Base-by-base conservation (phyloP, 129 eudicot species). In the Ambrosia trifida region DNA sequence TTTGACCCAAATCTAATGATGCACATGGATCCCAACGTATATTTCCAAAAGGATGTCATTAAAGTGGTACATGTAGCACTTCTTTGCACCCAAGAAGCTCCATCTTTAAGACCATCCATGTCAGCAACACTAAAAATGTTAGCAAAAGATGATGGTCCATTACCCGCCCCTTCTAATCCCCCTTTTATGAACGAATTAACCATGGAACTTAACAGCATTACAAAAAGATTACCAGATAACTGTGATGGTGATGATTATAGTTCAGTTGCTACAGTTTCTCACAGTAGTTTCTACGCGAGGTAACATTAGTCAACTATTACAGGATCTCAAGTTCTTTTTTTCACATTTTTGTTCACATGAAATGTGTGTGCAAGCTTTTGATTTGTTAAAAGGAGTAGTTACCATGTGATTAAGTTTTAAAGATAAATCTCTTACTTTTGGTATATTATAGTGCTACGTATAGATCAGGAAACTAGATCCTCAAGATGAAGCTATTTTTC, bases 71-170 rank as follows among this genome's bases (percentile, higher is more conserved):
- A 91, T 13, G 68, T 91, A 64, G 96, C 87, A 47, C 96, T 91
- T 51, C 79, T 88, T 51, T 91, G 97, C 90, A 82, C 83, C 57
- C 97, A 91, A 83, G 96, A 91, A 76, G 80, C 73, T 63, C 79
- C 90, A 7, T 68, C 86, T 10, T 70, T 91, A 63, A 78, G 97
- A 74, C 97, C 97, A 38, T 57, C 92, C 13, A 88, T 88, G 95
- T 84, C 96, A 10, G 79, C 43, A 65, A 87, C 68, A 46, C 74
- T 88, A 32, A 59, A 59, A 68, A 85, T 91, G 97, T 82, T 91
- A 57, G 89, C 77, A 54, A 79, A 79, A 59, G 84, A 84, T 46
- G 87, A 87, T 16, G 88, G 71, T 59, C 35, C 72, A 5, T 85
- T 91, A 30, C 90, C 97, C 7, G 46, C 82, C 35, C 92, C 97